A percentile compares a stretch with the other conserved stretches of the same genome.
phyloP scores from a whole-genome alignment of 2,329 filamentous ascomycete genomes.

The Seiridium cupressi region DNA sequence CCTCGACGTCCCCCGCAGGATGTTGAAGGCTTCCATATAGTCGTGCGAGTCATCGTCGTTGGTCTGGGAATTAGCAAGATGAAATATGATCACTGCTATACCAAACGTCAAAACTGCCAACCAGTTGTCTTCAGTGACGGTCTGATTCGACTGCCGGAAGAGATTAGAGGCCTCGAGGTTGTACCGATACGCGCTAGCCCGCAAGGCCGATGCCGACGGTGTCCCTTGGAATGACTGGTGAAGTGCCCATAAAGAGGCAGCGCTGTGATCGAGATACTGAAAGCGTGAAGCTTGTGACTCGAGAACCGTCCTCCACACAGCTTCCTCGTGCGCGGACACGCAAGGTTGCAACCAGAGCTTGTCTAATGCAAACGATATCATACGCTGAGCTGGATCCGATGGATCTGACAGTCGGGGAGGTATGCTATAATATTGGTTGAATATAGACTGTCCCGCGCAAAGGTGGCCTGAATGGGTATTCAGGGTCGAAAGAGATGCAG shows the following conservation, averaged over 20 bases:
- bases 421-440: background rate
- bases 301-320: background rate
- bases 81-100: constrained; percentile 21
- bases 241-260: constrained; percentile 16
- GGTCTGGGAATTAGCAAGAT: constrained; percentile 14
- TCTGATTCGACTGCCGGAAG: constrained; percentile 58
- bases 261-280: constrained; percentile 15
- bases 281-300: constrained; percentile 1
- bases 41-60: constrained; percentile 7
- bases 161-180: constrained; percentile 33
- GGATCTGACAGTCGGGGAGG: background rate
- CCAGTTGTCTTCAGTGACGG: constrained; percentile 65
- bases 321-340: constrained; percentile 7
- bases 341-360: constrained; percentile 13
- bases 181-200: constrained; percentile 15
- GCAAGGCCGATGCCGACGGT: constrained; percentile 6
- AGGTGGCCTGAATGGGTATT: background rate
- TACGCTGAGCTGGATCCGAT: background rate
- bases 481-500: background rate
- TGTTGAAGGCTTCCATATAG: constrained; percentile 10
- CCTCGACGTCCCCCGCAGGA: constrained; percentile 16
- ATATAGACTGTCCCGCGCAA: background rate
- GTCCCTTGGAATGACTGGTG: constrained; percentile 11
- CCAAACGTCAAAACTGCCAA: constrained; percentile 19
- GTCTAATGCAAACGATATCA: constrained; percentile 10